Evolutionary conservation across 1,284 basidiomycete species (phyloP), one percentile per base, ranked within the genome.

Genomic region (Cryptococcus depauperatus): DNA sequence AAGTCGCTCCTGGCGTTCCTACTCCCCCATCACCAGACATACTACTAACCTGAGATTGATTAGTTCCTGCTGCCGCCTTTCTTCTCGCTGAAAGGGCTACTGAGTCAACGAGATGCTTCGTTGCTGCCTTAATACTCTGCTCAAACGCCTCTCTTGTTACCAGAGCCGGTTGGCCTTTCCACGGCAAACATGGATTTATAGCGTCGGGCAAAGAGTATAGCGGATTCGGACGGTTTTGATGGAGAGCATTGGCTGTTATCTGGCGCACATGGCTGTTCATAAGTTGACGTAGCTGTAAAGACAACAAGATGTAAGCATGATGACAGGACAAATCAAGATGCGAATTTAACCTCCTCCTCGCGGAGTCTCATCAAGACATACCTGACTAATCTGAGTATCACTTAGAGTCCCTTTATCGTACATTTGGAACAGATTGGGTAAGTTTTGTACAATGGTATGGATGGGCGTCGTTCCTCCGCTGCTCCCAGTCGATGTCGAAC

Each of bases 101-200:
- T 10, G 40, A 27, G n/a, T 48, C 47, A 21, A 29, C 25, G 7
- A 51, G 5, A 40, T 47, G 38, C 16, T 32, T 33, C 14, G 50
- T 52, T 5, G 41, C 41, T 5, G 29, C 43, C 21, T 35, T 35
- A 11, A 57, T 51, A 25, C 39, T 22, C 11, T 27, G 30, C 3
- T 45, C n/a, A 29, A 47, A 57, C 9, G 34, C 46, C 19, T 52
- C 55, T 21, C 46, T 47, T 28, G 38, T 43, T 25, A 55, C 42
- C 4, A 58, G 29, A 10, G 54, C 43, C 18, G 47, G 46, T 30
- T 28, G 32, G 13, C 41, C 46, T 6, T 43, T 41, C 30, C 27
- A 55, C 11, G 56, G 43, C 32, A 52, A 25, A 3, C 51, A 43
- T 3, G 53, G 51, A 42, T 58, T 44, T 16, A 58, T 47, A 22